These are phyloP conservation scores for Waltiozyma sp. DNA, from an alignment of 1,139 yeast species.

Conservation along the genomic window DNA sequence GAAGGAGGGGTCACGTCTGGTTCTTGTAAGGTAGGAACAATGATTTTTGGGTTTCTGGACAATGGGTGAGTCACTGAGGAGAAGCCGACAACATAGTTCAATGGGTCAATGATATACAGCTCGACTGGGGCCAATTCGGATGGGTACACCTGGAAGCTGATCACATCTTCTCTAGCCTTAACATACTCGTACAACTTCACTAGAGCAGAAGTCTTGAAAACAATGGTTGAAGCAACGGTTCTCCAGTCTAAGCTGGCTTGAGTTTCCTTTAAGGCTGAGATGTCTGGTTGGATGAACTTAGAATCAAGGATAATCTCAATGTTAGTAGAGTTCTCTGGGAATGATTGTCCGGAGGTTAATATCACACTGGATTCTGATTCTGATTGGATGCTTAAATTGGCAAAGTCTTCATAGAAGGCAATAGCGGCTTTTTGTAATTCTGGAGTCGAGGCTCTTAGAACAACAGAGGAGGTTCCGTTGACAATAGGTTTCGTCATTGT, in stretches of 20 bases:
- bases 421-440: constrained; percentile 28
- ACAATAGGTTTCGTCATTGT: constrained; percentile 22
- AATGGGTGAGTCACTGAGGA: constrained; percentile 49
- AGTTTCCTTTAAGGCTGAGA: constrained; percentile 6
- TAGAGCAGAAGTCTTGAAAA: constrained; percentile 22
- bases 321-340: constrained; percentile 23
- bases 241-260: constrained; percentile 24
- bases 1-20: constrained; percentile 5
- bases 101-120: constrained; percentile 55
- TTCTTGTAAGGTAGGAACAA: background rate
- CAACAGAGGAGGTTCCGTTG: constrained; percentile 39
- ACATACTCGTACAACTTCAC: constrained; percentile 18
- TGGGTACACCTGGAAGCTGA: constrained; percentile 33
- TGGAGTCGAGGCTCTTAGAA: constrained; percentile 32
- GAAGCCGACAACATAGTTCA: constrained; percentile 60
- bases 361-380: constrained; percentile 20
- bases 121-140: constrained; percentile 58
- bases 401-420: constrained; percentile 34
- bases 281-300: constrained; percentile 6
- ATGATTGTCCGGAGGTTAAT: constrained; percentile 26
- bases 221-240: constrained; percentile 23
- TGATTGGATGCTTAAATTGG: constrained; percentile 30
- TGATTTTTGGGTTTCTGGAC: constrained; percentile 33
- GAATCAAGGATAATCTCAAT: constrained; percentile 13
- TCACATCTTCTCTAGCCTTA: constrained; percentile 12